A percentile compares a stretch with the other conserved stretches of the same genome.
Conservation (phyloP, 129 eudicot species). For the Lactuca saligna region DNA sequence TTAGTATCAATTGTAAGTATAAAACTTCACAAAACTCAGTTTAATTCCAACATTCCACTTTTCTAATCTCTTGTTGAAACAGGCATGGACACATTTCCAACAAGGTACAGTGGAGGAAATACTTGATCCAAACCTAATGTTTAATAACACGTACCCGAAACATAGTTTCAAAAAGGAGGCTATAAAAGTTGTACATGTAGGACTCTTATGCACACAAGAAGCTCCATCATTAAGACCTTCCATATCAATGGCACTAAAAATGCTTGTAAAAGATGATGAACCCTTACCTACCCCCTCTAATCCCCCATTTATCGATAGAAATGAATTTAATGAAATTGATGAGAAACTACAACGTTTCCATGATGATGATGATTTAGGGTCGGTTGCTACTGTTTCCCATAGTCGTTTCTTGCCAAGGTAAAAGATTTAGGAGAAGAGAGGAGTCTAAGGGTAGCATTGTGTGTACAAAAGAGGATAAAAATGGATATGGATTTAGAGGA, state of each 20-base stretch:
- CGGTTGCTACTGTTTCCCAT: conserved; percentile 60
- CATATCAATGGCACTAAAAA: conserved; percentile 57
- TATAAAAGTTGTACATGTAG: conserved; percentile 64
- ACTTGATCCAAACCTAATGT: conserved; percentile 66
- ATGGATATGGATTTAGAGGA: conserved; percentile 2
- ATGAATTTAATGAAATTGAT: conserved; percentile 38
- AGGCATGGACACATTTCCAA: conserved; percentile 89
- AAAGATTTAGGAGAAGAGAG: conserved; percentile 18
- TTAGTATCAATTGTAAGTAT: conserved; percentile 51
- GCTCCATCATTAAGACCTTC: conserved; percentile 62
- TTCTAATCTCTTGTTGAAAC: conserved; percentile 8
- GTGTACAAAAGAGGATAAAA: conserved; percentile 16
- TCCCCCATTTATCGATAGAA: conserved; percentile 70
- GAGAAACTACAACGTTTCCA: conserved; percentile 31
- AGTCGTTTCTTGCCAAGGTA: conserved; percentile 66
- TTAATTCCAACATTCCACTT: neutral
- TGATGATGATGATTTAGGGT: conserved; percentile 33
- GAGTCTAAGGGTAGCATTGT: conserved; percentile 4
- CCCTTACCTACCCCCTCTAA: conserved; percentile 57
- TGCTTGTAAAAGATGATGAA: conserved; percentile 69
- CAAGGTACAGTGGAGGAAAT: conserved; percentile 57
- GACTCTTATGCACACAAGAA: conserved; percentile 80
- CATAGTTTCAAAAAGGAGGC: conserved; percentile 41
- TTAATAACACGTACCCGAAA: conserved; percentile 42
- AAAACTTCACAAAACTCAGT: neutral